A percentile compares a stretch with the other conserved stretches of the same genome.
Evolutionary conservation across 2,329 filamentous ascomycete genomes (phyloP).

Genomic region (Didymella arachidicola): DNA sequence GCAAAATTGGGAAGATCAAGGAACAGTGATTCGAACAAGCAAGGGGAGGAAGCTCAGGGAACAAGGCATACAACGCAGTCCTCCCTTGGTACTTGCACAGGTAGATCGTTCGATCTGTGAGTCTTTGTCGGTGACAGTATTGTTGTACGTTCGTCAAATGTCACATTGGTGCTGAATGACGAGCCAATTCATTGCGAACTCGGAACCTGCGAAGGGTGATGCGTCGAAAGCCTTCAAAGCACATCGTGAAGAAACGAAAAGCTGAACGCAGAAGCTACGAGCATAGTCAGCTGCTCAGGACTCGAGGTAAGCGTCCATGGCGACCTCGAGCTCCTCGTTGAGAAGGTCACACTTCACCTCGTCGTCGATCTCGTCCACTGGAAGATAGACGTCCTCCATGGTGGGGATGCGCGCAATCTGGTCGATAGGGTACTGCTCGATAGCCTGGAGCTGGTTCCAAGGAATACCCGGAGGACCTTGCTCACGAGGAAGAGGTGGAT

Average conservation of each 20-base stretch:
- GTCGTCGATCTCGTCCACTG: constrained; percentile 48
- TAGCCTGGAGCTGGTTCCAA: constrained; percentile 52
- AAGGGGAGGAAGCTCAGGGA: neutral
- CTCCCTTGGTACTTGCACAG: constrained; percentile 9
- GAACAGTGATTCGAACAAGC: neutral
- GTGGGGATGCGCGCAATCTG: constrained; percentile 47
- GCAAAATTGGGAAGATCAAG: neutral
- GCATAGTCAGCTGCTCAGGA: constrained; percentile 10
- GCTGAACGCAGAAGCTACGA: neutral
- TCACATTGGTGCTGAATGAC: constrained; percentile 20
- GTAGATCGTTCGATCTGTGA: neutral
- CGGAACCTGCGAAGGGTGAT: constrained; percentile 3
- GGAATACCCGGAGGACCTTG: constrained; percentile 50
- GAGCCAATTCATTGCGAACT: constrained; percentile 28
- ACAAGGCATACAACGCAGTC: constrained; percentile 5
- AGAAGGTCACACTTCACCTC: constrained; percentile 38
- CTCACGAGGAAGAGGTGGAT: constrained; percentile 54
- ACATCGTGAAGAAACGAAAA: neutral
- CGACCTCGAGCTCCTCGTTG: constrained; percentile 37
- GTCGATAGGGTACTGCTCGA: constrained; percentile 52
- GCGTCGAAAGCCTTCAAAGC: constrained; percentile 3
- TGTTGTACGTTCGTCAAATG: constrained; percentile 7
- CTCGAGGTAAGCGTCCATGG: constrained; percentile 38
- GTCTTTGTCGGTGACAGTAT: constrained; percentile 11
- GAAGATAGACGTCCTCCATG: constrained; percentile 49